Conservation (phyloP, 2,329 filamentous ascomycete genomes). For the Neofusicoccum parvum region DNA sequence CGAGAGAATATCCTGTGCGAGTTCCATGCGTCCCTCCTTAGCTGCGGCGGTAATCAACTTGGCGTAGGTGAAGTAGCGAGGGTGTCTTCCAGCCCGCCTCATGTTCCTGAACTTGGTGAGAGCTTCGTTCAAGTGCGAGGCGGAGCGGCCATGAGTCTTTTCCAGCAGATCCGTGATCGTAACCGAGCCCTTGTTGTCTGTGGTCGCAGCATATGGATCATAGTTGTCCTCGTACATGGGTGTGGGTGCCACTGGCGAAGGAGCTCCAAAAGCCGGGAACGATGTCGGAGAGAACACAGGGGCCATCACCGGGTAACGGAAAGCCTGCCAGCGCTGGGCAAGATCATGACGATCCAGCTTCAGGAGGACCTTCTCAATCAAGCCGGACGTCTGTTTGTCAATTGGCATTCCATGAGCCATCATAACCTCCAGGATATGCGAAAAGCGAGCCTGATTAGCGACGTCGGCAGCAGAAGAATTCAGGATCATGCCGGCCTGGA, state of each 20-base stretch:
- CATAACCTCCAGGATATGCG: constrained; percentile 62
- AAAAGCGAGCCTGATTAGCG: constrained; percentile 62
- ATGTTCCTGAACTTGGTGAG: constrained; percentile 87
- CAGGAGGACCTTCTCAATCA: constrained; percentile 61
- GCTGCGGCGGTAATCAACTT: constrained; percentile 92
- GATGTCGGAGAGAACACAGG: constrained; percentile 43
- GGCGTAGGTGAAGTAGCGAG: constrained; percentile 93
- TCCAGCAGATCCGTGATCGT: constrained; percentile 89
- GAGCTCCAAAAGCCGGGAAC: constrained; percentile 38
- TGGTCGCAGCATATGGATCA: constrained; percentile 87
- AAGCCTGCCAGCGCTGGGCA: constrained; percentile 60
- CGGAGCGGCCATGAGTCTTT: constrained; percentile 72
- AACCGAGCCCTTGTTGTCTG: constrained; percentile 91
- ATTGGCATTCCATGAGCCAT: constrained; percentile 55
- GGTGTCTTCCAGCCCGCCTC: constrained; percentile 86
- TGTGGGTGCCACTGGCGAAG: constrained; percentile 55
- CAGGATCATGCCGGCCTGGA: constrained; percentile 57
- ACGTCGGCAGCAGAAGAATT: constrained; percentile 53
- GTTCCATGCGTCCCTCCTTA: constrained; percentile 76
- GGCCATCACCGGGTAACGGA: constrained; percentile 52
- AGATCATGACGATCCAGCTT: constrained; percentile 54
- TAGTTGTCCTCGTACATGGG: constrained; percentile 77
- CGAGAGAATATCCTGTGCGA: constrained; percentile 82
- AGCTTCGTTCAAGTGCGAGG: constrained; percentile 76
- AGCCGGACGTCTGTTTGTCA: constrained; percentile 56